phyloP scores from a whole-genome alignment of 2,329 filamentous ascomycete genomes.

The Raffaelea ambrosiae region DNA sequence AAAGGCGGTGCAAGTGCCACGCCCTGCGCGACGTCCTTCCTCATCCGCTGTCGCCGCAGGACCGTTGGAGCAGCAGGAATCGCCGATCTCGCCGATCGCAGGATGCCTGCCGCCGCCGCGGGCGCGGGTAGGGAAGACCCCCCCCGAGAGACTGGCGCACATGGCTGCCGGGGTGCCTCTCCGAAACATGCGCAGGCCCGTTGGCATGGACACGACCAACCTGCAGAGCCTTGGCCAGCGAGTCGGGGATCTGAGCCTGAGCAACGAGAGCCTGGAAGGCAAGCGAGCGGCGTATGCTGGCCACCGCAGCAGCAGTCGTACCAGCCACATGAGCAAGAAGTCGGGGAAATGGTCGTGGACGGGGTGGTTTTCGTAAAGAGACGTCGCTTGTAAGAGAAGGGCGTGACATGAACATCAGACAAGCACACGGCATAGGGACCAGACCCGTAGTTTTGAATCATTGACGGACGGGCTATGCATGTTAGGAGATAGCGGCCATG shows the following conservation, averaged over 20 bases:
- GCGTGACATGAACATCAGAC: too few species aligned
- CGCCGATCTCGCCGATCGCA: conserved; percentile 2
- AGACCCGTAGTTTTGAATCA: too few species aligned
- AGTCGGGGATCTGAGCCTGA: conserved; percentile 3
- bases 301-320: conserved; percentile 8
- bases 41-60: too few species aligned
- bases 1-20: not conserved
- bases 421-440: too few species aligned
- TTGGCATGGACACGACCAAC: conserved; percentile 11
- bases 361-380: conserved; percentile 13
- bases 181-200: conserved; percentile 7
- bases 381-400: too few species aligned
- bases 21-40: not conserved
- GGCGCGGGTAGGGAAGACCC: not conserved
- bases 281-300: not conserved
- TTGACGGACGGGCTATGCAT: too few species aligned
- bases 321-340: conserved; percentile 12
- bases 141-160: conserved; percentile 2
- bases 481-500: too few species aligned
- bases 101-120: conserved; percentile 8
- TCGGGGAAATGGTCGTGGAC: conserved; percentile 16
- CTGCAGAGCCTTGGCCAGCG: conserved; percentile 8
- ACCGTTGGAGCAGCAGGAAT: not conserved
- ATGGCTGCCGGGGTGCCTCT: conserved; percentile 4
- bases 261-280: conserved; percentile 3